Conservation (phyloP, 2,329 filamentous ascomycete species). For the Fusarium sp. region DNA sequence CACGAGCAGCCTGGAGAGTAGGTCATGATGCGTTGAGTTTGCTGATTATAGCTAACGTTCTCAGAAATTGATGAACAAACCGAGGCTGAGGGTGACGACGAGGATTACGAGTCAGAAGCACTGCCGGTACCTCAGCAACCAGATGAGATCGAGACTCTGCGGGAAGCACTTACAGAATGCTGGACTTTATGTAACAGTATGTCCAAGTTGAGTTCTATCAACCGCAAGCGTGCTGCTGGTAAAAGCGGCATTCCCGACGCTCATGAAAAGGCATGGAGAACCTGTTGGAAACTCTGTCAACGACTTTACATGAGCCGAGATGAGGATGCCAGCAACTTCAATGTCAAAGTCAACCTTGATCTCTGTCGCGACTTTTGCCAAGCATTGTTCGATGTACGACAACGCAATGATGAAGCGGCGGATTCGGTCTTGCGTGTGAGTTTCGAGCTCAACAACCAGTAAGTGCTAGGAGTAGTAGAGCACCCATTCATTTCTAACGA, state of each 20-base stretch:
- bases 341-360: constrained; percentile 81
- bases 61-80: constrained; percentile 69
- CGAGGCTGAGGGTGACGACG: constrained; percentile 66
- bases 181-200: constrained; percentile 96
- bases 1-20: constrained; percentile 83
- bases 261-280: constrained; percentile 91
- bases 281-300: constrained; percentile 93
- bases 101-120: constrained; percentile 61
- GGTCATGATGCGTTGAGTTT: constrained; percentile 39
- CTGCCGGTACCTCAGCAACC: constrained; percentile 60
- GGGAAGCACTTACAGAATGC: constrained; percentile 83
- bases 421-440: constrained; percentile 92
- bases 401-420: constrained; percentile 79
- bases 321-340: constrained; percentile 73
- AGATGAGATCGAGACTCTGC: constrained; percentile 75
- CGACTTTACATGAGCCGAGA: constrained; percentile 86
- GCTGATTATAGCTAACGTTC: constrained; percentile 24
- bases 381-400: constrained; percentile 86
- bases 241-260: constrained; percentile 79
- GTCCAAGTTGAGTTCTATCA: constrained; percentile 84
- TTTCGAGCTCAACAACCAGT: constrained; percentile 95
- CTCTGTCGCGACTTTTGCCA: constrained; percentile 94
- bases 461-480: constrained; percentile 45
- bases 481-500: constrained; percentile 44
- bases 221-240: constrained; percentile 82